Evolutionary conservation across 371 early-diverging fungal genomes (phyloP).

Genomic region (Haplosporangium sp.): DNA sequence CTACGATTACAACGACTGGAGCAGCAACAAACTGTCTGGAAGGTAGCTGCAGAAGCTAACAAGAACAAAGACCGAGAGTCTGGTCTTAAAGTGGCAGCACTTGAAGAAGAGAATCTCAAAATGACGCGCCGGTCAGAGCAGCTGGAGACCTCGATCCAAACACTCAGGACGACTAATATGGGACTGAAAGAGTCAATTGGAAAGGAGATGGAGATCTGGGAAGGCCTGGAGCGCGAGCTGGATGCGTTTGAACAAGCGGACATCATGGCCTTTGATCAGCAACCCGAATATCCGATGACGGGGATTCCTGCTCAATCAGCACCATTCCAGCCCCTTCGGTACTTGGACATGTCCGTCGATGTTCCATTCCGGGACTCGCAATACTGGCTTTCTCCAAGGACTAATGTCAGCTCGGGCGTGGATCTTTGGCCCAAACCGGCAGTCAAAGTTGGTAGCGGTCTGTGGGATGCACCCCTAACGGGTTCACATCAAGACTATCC

Average conservation of each 20-base stretch:
- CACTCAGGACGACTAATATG: conserved; percentile 17
- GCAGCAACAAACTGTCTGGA: conserved; percentile 51
- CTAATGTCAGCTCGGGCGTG: neutral
- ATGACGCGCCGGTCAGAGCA: conserved; percentile 9
- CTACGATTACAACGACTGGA: conserved; percentile 49
- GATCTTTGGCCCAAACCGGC: no score
- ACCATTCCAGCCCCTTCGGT: neutral
- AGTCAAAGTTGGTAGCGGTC: no score
- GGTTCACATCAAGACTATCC: no score
- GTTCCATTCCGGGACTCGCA: neutral
- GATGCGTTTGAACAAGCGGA: conserved; percentile 4
- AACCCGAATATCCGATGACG: neutral
- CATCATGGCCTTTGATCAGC: neutral
- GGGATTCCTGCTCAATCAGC: neutral
- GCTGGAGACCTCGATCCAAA: conserved; percentile 24
- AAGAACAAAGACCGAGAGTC: conserved; percentile 41
- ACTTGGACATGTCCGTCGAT: neutral
- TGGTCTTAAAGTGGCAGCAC: conserved; percentile 8
- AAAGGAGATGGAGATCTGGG: conserved; percentile 43
- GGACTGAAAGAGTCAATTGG: conserved; percentile 23
- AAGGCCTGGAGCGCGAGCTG: conserved; percentile 33
- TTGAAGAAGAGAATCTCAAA: conserved; percentile 37
- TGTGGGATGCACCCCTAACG: no score
- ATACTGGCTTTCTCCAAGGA: neutral
- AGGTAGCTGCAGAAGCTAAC: conserved; percentile 48